Base-by-base conservation (phyloP, 179 eudicot species). In the Spinacia oleracea region DNA sequence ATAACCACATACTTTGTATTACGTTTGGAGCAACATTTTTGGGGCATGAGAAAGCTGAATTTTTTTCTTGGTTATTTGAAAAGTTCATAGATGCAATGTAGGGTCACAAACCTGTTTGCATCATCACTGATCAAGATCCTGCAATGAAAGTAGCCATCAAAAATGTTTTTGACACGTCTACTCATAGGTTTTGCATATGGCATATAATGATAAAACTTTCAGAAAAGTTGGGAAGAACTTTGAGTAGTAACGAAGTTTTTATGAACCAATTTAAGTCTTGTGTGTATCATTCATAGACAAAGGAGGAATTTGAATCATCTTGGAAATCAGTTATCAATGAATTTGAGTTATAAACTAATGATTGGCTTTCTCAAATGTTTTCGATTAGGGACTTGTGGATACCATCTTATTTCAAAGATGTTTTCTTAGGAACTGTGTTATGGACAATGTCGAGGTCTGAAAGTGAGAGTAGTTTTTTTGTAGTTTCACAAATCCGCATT, bases 1-100 rank as follows among this genome's bases (percentile, higher is more conserved):
- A 78, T 21, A 50, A 78, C 8, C 76, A 71, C 48, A n/a, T n/a
- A n/a, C n/a, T n/a, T n/a, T n/a, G n/a, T n/a, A n/a, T n/a, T n/a
- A n/a, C n/a, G n/a, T n/a, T 29, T 10, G n/a, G 21, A 45, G 15
- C 11, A 62, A 23, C 21, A 15, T 74, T 11, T 38, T 74, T 74
- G 10, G 67, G 53, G 2, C 68, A 5, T 8, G 69, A 58, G 9
- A 60, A 74, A 25, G 68, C 51, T 35, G n/a, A 29, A 3, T n/a
- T 60, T 2, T 78, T 59, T 45, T 6, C 6, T 0, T 78, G 81
- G 81, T n/a, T 78, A 10, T 78, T 78, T 35, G 34, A 72, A 42
- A 43, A 9, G 12, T 78, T 78, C 34, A 20, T 78, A 9, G 48
- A 78, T 2, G 77, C 77, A 21, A 78, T 78, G 81, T 71, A 48